phyloP scores from a whole-genome alignment of 306 rosid species.

The Quercus suber region DNA sequence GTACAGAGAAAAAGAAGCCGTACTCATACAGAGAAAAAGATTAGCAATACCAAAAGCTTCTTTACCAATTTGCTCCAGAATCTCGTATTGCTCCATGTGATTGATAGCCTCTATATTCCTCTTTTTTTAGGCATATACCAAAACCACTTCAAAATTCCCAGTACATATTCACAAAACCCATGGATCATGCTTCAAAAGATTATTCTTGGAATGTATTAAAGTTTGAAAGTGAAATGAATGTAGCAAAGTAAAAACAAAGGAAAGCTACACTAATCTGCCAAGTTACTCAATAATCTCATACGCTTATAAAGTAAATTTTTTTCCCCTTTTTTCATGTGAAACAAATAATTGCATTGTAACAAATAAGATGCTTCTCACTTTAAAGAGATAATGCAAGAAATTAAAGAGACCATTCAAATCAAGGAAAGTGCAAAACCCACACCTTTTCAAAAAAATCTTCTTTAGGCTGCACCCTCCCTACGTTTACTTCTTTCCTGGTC shows the following conservation, averaged over 20 bases:
- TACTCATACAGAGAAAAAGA: conserved; percentile 23
- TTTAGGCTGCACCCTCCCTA: too few species aligned
- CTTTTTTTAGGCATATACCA: conserved; percentile 34
- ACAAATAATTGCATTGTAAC: conserved; percentile 14
- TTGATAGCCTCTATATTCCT: conserved; percentile 22
- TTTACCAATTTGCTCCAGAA: conserved; percentile 95
- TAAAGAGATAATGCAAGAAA: neutral
- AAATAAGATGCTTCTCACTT: conserved; percentile 9
- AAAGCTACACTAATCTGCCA: conserved; percentile 21
- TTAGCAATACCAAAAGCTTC: conserved; percentile 97
- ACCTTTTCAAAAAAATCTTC: too few species aligned
- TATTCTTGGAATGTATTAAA: conserved; percentile 8
- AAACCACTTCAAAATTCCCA: neutral
- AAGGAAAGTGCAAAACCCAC: too few species aligned
- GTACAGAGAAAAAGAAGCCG: too few species aligned
- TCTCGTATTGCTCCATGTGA: conserved; percentile 88
- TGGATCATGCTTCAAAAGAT: neutral
- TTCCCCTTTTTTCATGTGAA: conserved; percentile 13
- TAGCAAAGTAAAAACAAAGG: conserved; percentile 13
- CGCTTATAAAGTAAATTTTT: conserved; percentile 6
- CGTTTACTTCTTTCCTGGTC: too few species aligned
- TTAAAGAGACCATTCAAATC: conserved; percentile 5
- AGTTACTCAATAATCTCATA: conserved; percentile 32
- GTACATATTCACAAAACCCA: neutral
- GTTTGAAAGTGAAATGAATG: conserved; percentile 13